Percentiles rank a stretch among this genome's conserved stretches.
Conservation (phyloP, 192 early-diverging fungal genomes). For the Coemansia erecta region DNA sequence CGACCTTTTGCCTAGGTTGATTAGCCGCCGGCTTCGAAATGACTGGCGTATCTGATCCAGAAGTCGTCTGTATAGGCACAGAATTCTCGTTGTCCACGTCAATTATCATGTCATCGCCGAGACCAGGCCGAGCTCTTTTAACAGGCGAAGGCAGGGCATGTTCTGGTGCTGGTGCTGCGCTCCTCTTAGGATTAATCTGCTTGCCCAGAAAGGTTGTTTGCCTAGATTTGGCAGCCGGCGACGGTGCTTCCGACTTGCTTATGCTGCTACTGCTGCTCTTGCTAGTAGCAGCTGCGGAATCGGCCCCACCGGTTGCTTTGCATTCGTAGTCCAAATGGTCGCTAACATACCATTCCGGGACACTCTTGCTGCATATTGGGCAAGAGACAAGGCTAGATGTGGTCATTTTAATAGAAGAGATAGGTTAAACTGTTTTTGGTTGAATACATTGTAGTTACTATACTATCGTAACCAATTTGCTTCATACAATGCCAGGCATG, state of each 20-base stretch:
- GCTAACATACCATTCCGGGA: constrained; percentile 49
- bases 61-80: no score
- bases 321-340: constrained; percentile 50
- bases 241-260: neutral
- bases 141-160: neutral
- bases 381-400: constrained; percentile 35
- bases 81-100: no score
- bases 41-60: no score
- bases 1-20: no score
- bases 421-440: no score
- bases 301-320: neutral
- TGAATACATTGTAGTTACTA: no score
- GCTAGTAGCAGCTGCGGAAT: neutral
- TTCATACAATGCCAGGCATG: no score
- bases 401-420: neutral
- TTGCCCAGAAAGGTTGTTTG: neutral
- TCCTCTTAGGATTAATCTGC: neutral
- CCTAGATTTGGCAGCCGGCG: neutral
- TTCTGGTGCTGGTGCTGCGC: neutral
- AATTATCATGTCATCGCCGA: no score
- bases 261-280: neutral
- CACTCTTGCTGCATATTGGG: constrained; percentile 36
- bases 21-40: no score
- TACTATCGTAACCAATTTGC: no score
- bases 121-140: neutral